Conservation (phyloP, 352 stramenopile genomes). For the Phytophthora litchii region DNA sequence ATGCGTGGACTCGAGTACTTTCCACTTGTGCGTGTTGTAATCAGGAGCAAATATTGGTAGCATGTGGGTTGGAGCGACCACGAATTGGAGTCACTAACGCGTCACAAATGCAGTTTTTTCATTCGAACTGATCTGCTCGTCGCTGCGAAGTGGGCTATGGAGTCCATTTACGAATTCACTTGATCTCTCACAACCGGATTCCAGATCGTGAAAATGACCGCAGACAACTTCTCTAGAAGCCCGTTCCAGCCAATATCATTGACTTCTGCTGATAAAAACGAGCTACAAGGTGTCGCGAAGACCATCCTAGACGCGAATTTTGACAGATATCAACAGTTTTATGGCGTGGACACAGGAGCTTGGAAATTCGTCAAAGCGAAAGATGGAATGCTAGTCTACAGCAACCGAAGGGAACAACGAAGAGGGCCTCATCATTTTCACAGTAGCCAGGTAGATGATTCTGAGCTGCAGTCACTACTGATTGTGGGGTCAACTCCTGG, state of each 20-base stretch:
- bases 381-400: constrained; percentile 26
- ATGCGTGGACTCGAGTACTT: constrained; percentile 12
- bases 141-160: not conserved
- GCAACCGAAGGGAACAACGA: constrained; percentile 7
- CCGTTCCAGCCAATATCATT: constrained; percentile 39
- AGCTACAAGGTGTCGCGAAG: constrained; percentile 32
- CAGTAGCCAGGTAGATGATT: not conserved
- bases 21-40: not conserved
- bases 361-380: constrained; percentile 35
- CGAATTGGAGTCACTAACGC: constrained; percentile 5
- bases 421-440: not conserved
- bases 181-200: not conserved
- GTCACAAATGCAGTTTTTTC: constrained; percentile 2
- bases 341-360: constrained; percentile 11
- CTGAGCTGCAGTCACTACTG: constrained; percentile 20
- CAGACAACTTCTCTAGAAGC: not conserved
- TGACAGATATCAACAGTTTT: constrained; percentile 38
- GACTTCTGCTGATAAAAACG: constrained; percentile 7
- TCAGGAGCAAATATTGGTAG: not conserved
- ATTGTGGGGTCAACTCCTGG: constrained; percentile 31
- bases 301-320: constrained; percentile 38
- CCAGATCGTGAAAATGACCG: not conserved
- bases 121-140: constrained; percentile 3
- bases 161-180: constrained; percentile 6
- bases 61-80: constrained; percentile 8